phyloP scores from a whole-genome alignment of 371 early-diverging fungal genomes.

The Mucor indicus region DNA sequence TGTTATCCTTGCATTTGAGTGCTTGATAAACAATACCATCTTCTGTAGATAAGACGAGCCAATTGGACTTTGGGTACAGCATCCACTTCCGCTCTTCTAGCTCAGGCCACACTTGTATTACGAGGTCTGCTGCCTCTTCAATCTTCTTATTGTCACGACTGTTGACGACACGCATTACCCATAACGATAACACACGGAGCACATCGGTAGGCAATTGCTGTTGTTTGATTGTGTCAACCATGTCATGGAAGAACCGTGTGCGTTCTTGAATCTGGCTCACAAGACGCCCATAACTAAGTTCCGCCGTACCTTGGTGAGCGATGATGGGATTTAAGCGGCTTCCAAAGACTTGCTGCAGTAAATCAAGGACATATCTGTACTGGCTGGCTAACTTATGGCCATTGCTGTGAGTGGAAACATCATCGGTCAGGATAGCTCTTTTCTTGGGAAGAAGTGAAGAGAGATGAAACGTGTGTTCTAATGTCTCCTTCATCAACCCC shows the following conservation, averaged over 20 bases:
- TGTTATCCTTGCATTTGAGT: conserved; percentile 74
- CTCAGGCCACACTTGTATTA: conserved; percentile 9
- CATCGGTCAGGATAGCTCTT: too few relatives aligned
- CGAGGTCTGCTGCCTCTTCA: conserved; percentile 27
- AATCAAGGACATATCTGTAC: conserved; percentile 38
- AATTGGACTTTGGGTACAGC: conserved; percentile 65
- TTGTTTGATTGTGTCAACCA: conserved; percentile 54
- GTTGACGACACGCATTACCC: conserved; percentile 64
- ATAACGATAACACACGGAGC: conserved; percentile 54
- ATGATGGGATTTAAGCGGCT: conserved; percentile 75
- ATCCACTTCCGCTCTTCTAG: too few relatives aligned
- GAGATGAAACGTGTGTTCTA: too few relatives aligned
- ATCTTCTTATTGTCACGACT: conserved; percentile 42
- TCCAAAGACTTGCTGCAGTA: conserved; percentile 72
- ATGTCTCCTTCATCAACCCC: too few relatives aligned
- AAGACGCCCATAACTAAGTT: conserved; percentile 81
- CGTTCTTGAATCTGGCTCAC: conserved; percentile 66
- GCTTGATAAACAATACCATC: conserved; percentile 83
- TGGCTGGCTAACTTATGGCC: too few relatives aligned
- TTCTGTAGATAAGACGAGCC: conserved; percentile 85
- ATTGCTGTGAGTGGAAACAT: too few relatives aligned
- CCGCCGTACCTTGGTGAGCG: conserved; percentile 60
- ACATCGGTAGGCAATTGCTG: conserved; percentile 48
- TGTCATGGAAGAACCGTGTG: conserved; percentile 51
- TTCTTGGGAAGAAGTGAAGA: too few relatives aligned